Evolutionary conservation across 345 rosid species (phyloP).

Genomic region (Triadica sebifera): DNA sequence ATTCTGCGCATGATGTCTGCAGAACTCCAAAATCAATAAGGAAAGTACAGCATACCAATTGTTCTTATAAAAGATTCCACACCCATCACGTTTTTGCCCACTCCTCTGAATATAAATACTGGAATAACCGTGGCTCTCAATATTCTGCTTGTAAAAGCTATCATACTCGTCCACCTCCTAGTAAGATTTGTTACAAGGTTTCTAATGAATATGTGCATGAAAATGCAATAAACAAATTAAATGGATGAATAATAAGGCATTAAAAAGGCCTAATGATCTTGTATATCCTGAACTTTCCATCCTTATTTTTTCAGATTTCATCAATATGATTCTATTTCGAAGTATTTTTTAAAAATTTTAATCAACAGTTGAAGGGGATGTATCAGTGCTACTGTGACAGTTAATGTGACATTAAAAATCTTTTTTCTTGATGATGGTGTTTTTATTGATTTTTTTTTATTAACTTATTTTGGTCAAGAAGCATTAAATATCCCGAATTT

Average conservation of each 20-base stretch:
- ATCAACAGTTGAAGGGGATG: not conserved
- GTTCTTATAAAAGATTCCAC: conserved; percentile 77
- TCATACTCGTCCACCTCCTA: conserved; percentile 93
- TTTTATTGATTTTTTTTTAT: not conserved
- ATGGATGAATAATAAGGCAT: not conserved
- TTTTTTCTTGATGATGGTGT: not conserved
- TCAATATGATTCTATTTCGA: not conserved
- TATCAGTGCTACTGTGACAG: not conserved
- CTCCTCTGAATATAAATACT: conserved; percentile 74
- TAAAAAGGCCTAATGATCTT: not conserved
- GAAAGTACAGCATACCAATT: conserved; percentile 44
- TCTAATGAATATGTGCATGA: not conserved
- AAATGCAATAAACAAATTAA: not conserved
- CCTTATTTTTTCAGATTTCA: not conserved
- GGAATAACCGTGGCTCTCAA: conserved; percentile 66
- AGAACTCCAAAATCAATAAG: not conserved
- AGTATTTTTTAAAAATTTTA: not conserved
- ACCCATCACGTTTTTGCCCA: conserved; percentile 88
- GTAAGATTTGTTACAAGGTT: conserved; percentile 12
- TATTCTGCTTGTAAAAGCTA: conserved; percentile 62
- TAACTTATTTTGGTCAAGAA: not conserved
- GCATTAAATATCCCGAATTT: not conserved
- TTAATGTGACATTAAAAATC: not conserved
- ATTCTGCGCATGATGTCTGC: not conserved
- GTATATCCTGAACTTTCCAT: not conserved